Evolutionary conservation across 768 basidiomycete genomes (phyloP).

Genomic region (Naganishia vishniacii): DNA sequence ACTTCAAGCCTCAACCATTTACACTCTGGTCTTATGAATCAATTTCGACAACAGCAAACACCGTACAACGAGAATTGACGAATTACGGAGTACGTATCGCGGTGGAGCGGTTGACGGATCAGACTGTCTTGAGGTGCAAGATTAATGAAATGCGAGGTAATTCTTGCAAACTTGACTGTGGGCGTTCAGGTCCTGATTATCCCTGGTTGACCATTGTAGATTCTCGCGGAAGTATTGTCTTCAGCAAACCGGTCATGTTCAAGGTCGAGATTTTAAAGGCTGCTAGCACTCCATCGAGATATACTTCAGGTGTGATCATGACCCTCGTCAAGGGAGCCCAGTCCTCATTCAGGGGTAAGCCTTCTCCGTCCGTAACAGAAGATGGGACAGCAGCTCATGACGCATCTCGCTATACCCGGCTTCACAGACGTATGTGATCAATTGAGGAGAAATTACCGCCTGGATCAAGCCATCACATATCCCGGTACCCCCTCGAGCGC

Average conservation of each 20-base stretch:
- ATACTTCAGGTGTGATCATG: slow-evolving; percentile 60
- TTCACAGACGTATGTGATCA: slow-evolving; percentile 17
- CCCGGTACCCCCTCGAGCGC: slow-evolving; percentile 8
- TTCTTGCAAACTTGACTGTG: background rate
- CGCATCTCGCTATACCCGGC: background rate
- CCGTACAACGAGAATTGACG: slow-evolving; percentile 68
- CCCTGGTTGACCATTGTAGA: slow-evolving; percentile 47
- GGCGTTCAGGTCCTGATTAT: background rate
- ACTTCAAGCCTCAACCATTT: slow-evolving; percentile 61
- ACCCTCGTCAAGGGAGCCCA: slow-evolving; percentile 81
- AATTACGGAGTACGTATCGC: slow-evolving; percentile 65
- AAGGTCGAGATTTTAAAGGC: slow-evolving; percentile 64
- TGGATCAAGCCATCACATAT: slow-evolving; percentile 20
- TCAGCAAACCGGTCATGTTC: slow-evolving; percentile 58
- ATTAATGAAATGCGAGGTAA: slow-evolving; percentile 59
- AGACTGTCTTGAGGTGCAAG: slow-evolving; percentile 69
- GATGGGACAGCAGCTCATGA: background rate
- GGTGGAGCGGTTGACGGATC: slow-evolving; percentile 60
- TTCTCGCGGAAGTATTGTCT: slow-evolving; percentile 52
- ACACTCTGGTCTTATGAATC: slow-evolving; percentile 50
- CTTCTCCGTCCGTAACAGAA: background rate
- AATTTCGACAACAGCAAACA: slow-evolving; percentile 61
- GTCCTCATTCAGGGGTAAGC: slow-evolving; percentile 64
- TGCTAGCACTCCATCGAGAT: slow-evolving; percentile 50
- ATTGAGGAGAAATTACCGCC: slow-evolving; percentile 18